phyloP scores from a whole-genome alignment of 805 yeast species.

The Cyberlindnera misumaiensis region DNA sequence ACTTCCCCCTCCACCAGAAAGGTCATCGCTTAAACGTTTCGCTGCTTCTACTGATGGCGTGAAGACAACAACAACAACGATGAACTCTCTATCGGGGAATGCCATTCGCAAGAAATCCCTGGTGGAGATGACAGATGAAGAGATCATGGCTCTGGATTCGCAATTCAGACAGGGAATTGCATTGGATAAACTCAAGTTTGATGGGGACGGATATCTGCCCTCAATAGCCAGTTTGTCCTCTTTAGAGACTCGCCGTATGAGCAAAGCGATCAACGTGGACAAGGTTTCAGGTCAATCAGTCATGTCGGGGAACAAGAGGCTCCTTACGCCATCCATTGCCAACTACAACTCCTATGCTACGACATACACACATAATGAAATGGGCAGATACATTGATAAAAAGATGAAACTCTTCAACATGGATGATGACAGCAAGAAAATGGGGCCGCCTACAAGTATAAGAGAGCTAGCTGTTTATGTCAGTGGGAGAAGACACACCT shows the following conservation, averaged over 20 bases:
- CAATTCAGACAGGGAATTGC: slow-evolving; percentile 19
- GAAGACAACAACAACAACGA: too few species aligned
- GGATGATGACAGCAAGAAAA: neutral
- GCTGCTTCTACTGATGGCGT: too few species aligned
- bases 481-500: slow-evolving; percentile 19
- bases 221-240: slow-evolving; percentile 2
- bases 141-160: slow-evolving; percentile 20
- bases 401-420: neutral
- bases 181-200: slow-evolving; percentile 17
- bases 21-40: too few species aligned
- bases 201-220: slow-evolving; percentile 21
- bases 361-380: slow-evolving; percentile 14
- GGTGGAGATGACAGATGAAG: slow-evolving; percentile 22
- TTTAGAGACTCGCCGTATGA: slow-evolving; percentile 1
- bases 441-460: slow-evolving; percentile 12
- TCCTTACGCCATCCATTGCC: slow-evolving; percentile 6
- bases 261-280: slow-evolving; percentile 17
- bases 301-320: slow-evolving; percentile 5
- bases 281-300: slow-evolving; percentile 11
- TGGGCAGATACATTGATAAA: slow-evolving; percentile 10
- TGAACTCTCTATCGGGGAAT: neutral
- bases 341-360: slow-evolving; percentile 15
- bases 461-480: slow-evolving; percentile 19
- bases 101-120: slow-evolving; percentile 16
- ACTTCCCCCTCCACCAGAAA: too few species aligned